Conservation (phyloP, 2,329 filamentous ascomycete species). For the Aspergillus ruber region DNA sequence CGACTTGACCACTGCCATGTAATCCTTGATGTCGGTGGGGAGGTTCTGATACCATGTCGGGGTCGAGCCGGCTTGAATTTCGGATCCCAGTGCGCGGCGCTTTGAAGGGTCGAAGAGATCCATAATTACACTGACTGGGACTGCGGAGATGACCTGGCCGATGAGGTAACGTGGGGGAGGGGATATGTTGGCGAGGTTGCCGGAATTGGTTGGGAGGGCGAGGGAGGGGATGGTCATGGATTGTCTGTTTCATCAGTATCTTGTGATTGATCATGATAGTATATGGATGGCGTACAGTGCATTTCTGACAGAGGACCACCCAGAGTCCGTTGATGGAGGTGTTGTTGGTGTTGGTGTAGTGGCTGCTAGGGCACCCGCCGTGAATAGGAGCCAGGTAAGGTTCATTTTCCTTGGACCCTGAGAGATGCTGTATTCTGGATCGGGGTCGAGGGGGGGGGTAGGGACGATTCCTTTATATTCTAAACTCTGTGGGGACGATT, state of each 20-base stretch:
- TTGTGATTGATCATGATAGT: neutral
- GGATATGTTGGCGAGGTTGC: conserved; percentile 26
- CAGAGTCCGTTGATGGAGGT: neutral
- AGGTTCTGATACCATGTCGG: conserved; percentile 27
- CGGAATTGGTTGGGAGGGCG: conserved; percentile 14
- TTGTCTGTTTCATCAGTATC: neutral
- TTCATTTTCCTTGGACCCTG: neutral
- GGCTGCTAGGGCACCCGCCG: neutral
- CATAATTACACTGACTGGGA: conserved; percentile 24
- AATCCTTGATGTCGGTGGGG: conserved; percentile 26
- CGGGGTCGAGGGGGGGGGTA: too few relatives aligned
- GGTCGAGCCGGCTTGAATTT: conserved; percentile 26
- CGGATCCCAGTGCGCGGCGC: conserved; percentile 23
- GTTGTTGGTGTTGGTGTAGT: neutral
- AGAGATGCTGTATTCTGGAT: neutral
- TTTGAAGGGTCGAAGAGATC: conserved; percentile 23
- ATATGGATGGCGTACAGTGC: too few relatives aligned
- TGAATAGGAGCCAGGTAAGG: neutral
- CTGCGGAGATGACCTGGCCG: conserved; percentile 23
- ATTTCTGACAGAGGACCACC: too few relatives aligned
- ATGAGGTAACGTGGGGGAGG: conserved; percentile 25
- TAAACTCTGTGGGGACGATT: too few relatives aligned
- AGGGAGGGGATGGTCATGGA: neutral
- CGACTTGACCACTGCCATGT: conserved; percentile 24
- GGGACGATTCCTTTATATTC: too few relatives aligned